Evolutionary conservation across 352 stramenopile species (phyloP), one percentile per base, ranked within the genome.

Genomic region (Elongisporangium anandrum): DNA sequence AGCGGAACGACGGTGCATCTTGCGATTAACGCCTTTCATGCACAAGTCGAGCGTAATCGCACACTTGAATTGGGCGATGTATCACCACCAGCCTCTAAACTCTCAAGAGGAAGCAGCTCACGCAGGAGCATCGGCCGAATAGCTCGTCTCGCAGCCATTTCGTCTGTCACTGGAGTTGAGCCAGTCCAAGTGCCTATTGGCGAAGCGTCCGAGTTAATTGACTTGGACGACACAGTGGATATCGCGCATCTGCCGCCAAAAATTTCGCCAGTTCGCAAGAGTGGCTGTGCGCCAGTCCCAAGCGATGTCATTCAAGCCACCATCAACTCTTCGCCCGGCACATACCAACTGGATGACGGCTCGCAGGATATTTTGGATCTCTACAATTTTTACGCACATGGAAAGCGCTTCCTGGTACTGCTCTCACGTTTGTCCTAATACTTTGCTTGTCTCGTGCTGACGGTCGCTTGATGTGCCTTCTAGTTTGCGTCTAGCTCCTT

Each of bases 381-480:
- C 12, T 84, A 87, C 54, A 85, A 87, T 39, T 87, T 87, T 50
- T 87, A 71, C 64, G 70, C 64, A 2, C 75, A 85, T 52, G 77
- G 75, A 61, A 70, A 70, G 26, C 70, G 77, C 39, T 85, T 76
- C 53, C 61, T 87, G 21, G 65, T 75, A 60, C 52, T 34, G 61
- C 64, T 22, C 4, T 56, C 21, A 9, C 5, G 4, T 8, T 54
- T 7, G 22, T 16, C 4, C 49, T n/a, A 2, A 15, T 39, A 9
- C 1, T 16, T 1, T 55, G 2, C 2, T 20, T 39, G 20, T n/a
- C 22, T 39, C 39, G n/a, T 21, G 45, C 56, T 48, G 9, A 52
- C 12, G 22, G 1, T 8, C n/a, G 5, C 19, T 21, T 20, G 41
- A 60, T 20, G 21, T 59, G 20, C 13, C 54, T 57, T 10, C 3